Conservation (phyloP, 306 rosid species). For the Ochetophila trinervis region DNA sequence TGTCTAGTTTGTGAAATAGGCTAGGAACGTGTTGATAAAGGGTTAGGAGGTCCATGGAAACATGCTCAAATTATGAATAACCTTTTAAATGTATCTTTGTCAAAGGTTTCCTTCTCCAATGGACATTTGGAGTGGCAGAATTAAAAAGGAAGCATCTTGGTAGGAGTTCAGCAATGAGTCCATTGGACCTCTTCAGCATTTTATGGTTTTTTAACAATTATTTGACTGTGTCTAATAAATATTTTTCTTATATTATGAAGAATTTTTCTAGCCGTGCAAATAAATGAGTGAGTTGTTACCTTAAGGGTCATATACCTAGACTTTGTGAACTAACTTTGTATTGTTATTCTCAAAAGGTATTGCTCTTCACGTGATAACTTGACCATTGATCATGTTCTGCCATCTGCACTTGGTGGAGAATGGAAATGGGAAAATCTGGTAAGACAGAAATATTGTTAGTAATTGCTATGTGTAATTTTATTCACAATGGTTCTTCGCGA, state of each 20-base stretch:
- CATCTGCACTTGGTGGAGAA: constrained; percentile 75
- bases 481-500: neutral
- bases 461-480: neutral
- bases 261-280: neutral
- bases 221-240: neutral
- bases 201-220: no score
- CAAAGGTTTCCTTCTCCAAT: neutral
- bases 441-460: constrained; percentile 12
- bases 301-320: neutral
- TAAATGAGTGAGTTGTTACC: neutral
- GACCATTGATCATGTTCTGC: constrained; percentile 91
- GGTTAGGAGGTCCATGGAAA: neutral
- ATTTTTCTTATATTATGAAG: neutral
- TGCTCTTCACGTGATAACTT: constrained; percentile 75
- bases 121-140: neutral
- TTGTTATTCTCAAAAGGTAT: constrained; percentile 56
- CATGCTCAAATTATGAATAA: neutral
- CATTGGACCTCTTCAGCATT: neutral
- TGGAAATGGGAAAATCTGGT: constrained; percentile 98
- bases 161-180: neutral
- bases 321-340: constrained; percentile 13
- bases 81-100: no score
- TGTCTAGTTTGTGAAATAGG: no score
- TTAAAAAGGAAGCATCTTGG: neutral
- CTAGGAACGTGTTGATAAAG: neutral